Evolutionary conservation across 208 protist genomes (phyloP), one percentile per base, ranked within the genome.

Genomic region (Trypanosoma brucei): DNA sequence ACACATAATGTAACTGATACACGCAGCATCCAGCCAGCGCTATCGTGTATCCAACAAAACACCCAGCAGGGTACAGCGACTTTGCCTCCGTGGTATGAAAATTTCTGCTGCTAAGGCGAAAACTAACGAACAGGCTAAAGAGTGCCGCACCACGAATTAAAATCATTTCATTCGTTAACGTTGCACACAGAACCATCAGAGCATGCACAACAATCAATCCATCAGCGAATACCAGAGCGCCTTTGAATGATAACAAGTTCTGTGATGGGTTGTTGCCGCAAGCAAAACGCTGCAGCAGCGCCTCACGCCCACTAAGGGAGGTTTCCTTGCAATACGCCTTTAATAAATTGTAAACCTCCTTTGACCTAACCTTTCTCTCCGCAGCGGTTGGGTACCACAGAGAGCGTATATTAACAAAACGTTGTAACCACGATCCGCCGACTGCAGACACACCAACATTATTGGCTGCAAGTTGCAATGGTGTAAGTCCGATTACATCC

Each of bases 301-400:
- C 46, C 54, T 83, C 72, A 2, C 69, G 68, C 45, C 52, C 35
- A 0, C n/a, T 42, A 2, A 71, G 40, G 13, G 79, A 72, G 11
- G 42, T 46, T 36, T 80, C 58, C 14, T 52, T 52, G 46, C 46
- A 55, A 57, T 77, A 82, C 3, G 58, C 63, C 1, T 39, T 59
- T 4, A 89, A 53, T 3, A 86, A 8, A 8, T 42, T 38, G 2
- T 66, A 68, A 1, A 84, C 64, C 22, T 61, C 57, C 34, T 31
- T 3, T 5, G 62, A 55, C 55, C 72, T 62, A 7, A 50, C 7
- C 63, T 51, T 1, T 31, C 34, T 34, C 31, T 42, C 0, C 52
- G 61, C 1, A 55, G 59, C 2, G 57, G 62, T 46, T 38, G 55
- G 38, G 30, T 35, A 22, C 45, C 14, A 42, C 33, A 59, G 22